A percentile compares a stretch with the other conserved stretches of the same genome.
Conservation (phyloP, 1,139 yeast species). For the Taiozyma sp. region DNA sequence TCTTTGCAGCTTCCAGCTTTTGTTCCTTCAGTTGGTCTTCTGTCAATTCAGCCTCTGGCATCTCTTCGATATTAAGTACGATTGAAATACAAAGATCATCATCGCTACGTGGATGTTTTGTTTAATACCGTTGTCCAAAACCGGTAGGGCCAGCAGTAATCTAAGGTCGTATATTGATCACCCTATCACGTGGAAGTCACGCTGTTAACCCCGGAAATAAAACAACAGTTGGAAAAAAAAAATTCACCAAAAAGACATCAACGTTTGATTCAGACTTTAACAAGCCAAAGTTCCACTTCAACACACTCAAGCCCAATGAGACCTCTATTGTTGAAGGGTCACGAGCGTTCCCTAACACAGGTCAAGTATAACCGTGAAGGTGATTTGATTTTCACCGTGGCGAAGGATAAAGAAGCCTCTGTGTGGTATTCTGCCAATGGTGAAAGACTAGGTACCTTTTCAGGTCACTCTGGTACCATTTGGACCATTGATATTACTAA, state of each 20-base stretch:
- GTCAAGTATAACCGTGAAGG: slow-evolving; percentile 95
- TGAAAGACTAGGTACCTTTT: slow-evolving; percentile 91
- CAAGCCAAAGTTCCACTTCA: no score
- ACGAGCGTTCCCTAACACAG: slow-evolving; percentile 86
- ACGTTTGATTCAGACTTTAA: neutral
- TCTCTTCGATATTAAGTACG: neutral
- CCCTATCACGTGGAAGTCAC: neutral
- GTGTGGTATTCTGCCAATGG: slow-evolving; percentile 96
- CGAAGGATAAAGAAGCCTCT: slow-evolving; percentile 86
- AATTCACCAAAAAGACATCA: neutral
- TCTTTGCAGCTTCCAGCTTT: slow-evolving; percentile 60
- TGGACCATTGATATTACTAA: slow-evolving; percentile 91
- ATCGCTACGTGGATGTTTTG: neutral
- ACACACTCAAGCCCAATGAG: slow-evolving; percentile 33
- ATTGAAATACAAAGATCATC: no score
- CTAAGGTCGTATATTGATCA: no score
- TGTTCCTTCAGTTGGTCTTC: slow-evolving; percentile 42
- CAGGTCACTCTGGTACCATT: slow-evolving; percentile 89
- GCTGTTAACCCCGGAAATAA: neutral
- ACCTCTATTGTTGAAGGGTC: slow-evolving; percentile 64
- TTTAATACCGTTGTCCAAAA: no score
- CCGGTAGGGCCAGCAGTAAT: no score
- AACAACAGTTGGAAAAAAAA: neutral
- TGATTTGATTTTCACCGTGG: slow-evolving; percentile 86
- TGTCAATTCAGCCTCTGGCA: slow-evolving; percentile 10